A percentile compares a stretch with the other conserved stretches of the same genome.
Conservation (phyloP, 2,329 filamentous ascomycete species). For the Fulvia fulva region DNA sequence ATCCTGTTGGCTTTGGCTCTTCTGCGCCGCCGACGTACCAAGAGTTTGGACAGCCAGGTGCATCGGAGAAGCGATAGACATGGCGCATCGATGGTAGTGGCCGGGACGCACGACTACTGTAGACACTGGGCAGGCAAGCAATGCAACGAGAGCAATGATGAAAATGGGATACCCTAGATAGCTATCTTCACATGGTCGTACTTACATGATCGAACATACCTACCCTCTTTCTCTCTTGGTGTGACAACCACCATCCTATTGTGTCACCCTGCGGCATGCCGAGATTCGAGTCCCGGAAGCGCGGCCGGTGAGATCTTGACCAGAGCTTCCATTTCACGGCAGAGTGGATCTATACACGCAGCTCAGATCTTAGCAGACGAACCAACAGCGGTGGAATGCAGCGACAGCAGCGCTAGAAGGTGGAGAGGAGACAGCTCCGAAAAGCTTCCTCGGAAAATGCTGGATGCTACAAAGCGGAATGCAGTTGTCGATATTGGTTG, state of each 20-base stretch:
- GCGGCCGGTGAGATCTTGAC: not conserved
- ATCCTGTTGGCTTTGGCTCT: conserved; percentile 26
- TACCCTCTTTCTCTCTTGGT: not conserved
- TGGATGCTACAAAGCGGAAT: not conserved
- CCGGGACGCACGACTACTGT: too few relatives aligned
- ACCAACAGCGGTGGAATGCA: not conserved
- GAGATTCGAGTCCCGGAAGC: not conserved
- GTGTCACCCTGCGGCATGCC: not conserved
- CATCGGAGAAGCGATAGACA: not conserved
- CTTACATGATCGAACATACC: not conserved
- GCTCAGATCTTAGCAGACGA: not conserved
- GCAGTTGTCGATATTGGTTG: too few relatives aligned
- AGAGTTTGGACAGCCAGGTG: not conserved
- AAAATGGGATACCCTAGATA: not conserved
- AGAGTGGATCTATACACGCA: not conserved
- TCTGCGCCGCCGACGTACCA: conserved; percentile 21
- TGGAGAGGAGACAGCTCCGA: not conserved
- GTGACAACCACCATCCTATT: not conserved
- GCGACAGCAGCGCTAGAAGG: not conserved
- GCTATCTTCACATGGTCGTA: not conserved
- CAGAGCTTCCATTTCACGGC: not conserved
- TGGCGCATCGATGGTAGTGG: not conserved
- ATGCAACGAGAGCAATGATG: not conserved
- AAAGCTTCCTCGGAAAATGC: not conserved
- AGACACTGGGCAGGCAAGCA: not conserved